Evolutionary conservation across 768 basidiomycete genomes (phyloP).

Genomic region (Rhizopogon roseolus): DNA sequence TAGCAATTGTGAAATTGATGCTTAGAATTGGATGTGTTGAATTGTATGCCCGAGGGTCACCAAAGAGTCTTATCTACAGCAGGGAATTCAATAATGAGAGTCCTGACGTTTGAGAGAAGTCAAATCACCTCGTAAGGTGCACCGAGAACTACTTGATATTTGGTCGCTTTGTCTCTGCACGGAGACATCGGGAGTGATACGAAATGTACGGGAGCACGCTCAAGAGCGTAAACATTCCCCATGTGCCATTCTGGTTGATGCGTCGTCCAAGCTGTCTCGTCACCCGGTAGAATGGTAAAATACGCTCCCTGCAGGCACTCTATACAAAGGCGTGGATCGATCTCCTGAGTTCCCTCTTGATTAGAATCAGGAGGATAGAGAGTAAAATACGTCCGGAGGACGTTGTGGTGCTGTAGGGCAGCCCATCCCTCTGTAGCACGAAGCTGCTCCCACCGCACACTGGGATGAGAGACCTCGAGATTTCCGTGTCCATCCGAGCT

Average conservation of each 20-base stretch:
- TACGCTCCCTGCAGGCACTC: conserved; percentile 71
- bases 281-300: conserved; percentile 58
- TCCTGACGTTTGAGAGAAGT: not conserved
- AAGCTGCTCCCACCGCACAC: conserved; percentile 68
- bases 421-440: conserved; percentile 85
- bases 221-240: conserved; percentile 83
- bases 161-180: conserved; percentile 30
- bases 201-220: conserved; percentile 42
- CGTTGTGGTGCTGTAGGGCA: conserved; percentile 72
- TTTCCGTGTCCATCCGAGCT: conserved; percentile 37
- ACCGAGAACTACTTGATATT: conserved; percentile 69
- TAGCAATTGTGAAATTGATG: conserved; percentile 44
- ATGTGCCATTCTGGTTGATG: conserved; percentile 58
- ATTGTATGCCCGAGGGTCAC: conserved; percentile 51
- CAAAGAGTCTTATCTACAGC: conserved; percentile 74
- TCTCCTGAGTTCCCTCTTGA: not conserved
- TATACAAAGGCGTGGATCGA: conserved; percentile 46
- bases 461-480: conserved; percentile 60
- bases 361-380: conserved; percentile 40
- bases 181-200: conserved; percentile 47
- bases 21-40: conserved; percentile 49
- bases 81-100: conserved; percentile 1
- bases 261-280: conserved; percentile 15
- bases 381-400: conserved; percentile 62
- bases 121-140: conserved; percentile 73